Evolutionary conservation across 441 rosid species (phyloP), one percentile per base, ranked within the genome.

Genomic region (Populus hybrid): DNA sequence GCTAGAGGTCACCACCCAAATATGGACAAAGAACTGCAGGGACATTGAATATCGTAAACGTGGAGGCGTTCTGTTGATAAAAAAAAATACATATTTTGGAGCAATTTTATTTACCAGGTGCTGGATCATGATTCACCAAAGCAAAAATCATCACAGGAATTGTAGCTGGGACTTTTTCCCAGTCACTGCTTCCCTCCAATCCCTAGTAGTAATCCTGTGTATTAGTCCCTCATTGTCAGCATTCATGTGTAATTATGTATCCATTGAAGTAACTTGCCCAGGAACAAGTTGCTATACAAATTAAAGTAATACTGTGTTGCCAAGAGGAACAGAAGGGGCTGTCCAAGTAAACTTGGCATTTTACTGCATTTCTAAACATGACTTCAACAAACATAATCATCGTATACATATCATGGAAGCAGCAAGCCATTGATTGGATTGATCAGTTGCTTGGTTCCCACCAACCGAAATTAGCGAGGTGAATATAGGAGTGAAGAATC

Each of bases 11-110:
- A 50, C 87, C 86, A 70, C 88, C 90, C 86, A 91, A 77, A 77
- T 87, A 89, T 28, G 90, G 91, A 83, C 91, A 91, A 38, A 91
- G 83, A 70, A 89, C 94, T 89, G 85, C 80, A 85, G 79, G 30
- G 69, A 21, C 20, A 69, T 10, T 21, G 40, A 34, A 66, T 67
- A 36, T 61, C 59, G 23, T 42, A 42, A 79, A 75, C 57, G 42
- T 4, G 23, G 26, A 63, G 24, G 1, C 68, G 72, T 63, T 72
- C 11, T n/a, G 57, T 70, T 59, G 74, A 67, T 78, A 24, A 57
- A 76, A 57, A 67, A 26, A 16, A 32, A 70, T 30, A 9, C 32
- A 9, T 26, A 38, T 9, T 30, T 50, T 7, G 8, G 23, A 53
- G 28, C 21, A 20, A 23, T 12, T 68, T 8, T 40, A 23, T 40